A percentile compares a stretch with the other conserved stretches of the same genome.
These are phyloP conservation scores for Pseudoperonospora humuli DNA, from an alignment of 352 stramenopile species.

Conservation along the genomic window DNA sequence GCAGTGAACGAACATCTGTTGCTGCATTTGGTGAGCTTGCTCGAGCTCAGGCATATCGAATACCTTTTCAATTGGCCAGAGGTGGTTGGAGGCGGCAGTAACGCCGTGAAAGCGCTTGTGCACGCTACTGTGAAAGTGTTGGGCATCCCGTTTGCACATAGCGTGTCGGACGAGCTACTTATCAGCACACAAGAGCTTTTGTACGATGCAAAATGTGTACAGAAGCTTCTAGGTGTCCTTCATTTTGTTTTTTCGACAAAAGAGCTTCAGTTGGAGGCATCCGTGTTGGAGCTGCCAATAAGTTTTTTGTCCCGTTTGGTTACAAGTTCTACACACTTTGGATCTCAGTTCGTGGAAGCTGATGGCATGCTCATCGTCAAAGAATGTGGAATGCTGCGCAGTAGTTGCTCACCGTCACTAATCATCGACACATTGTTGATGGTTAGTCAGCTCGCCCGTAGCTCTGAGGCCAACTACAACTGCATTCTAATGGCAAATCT, in stretches of 20 bases:
- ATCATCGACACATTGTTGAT: slow-evolving; percentile 81
- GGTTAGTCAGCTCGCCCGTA: slow-evolving; percentile 80
- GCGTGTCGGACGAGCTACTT: slow-evolving; percentile 52
- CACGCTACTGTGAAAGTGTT: slow-evolving; percentile 82
- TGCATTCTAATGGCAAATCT: slow-evolving; percentile 49
- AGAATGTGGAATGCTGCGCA: slow-evolving; percentile 47
- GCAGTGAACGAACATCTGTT: slow-evolving; percentile 52
- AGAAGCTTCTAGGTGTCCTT: slow-evolving; percentile 56
- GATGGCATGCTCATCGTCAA: slow-evolving; percentile 66
- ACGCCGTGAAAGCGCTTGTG: slow-evolving; percentile 75
- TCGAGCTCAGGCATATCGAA: slow-evolving; percentile 50
- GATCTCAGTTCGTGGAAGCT: slow-evolving; percentile 61
- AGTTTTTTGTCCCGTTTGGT: slow-evolving; percentile 80
- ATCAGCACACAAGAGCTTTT: slow-evolving; percentile 62
- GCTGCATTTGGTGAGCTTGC: slow-evolving; percentile 46
- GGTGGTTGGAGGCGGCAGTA: slow-evolving; percentile 61
- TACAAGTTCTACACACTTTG: slow-evolving; percentile 81
- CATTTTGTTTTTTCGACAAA: slow-evolving; percentile 51
- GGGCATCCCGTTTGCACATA: slow-evolving; percentile 70
- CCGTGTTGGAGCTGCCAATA: slow-evolving; percentile 61
- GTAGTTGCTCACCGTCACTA: slow-evolving; percentile 41
- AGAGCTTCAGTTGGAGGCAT: slow-evolving; percentile 44
- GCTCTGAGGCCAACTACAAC: slow-evolving; percentile 64
- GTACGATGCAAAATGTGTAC: slow-evolving; percentile 59
- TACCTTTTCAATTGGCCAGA: slow-evolving; percentile 72